Conservation (phyloP, 208 protist genomes). For the Trypanosoma platydactyli region DNA sequence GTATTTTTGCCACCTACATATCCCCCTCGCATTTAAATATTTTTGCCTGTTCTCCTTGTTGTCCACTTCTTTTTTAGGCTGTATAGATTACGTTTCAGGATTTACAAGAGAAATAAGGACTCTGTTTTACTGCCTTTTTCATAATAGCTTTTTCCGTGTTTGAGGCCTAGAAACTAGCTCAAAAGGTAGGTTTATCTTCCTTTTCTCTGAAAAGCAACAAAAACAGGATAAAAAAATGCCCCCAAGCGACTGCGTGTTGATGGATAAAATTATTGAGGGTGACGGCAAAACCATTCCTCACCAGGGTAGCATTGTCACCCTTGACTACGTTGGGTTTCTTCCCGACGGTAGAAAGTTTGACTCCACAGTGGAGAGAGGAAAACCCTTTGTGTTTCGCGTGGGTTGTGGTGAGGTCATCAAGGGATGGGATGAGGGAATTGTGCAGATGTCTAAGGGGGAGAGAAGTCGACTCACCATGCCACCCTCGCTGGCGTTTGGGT, state of each 20-base stretch:
- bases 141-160: too few species aligned
- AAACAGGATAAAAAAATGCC: conserved; percentile 48
- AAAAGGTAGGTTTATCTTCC: not conserved
- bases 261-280: conserved; percentile 93
- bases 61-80: too few species aligned
- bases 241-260: conserved; percentile 63
- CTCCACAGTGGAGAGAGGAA: conserved; percentile 83
- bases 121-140: too few species aligned
- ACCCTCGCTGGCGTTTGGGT: conserved; percentile 87
- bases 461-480: conserved; percentile 91
- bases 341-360: conserved; percentile 89
- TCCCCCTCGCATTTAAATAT: too few species aligned
- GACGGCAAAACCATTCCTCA: conserved; percentile 91
- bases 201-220: conserved; percentile 9
- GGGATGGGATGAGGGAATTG: conserved; percentile 94
- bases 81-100: too few species aligned
- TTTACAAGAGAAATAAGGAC: too few species aligned
- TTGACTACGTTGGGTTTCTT: conserved; percentile 86
- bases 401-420: conserved; percentile 92
- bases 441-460: conserved; percentile 94
- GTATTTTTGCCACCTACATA: too few species aligned
- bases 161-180: not conserved
- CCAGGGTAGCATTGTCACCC: conserved; percentile 82
- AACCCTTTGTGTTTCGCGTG: conserved; percentile 92
- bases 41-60: too few species aligned